phyloP scores from a whole-genome alignment of 1,139 yeast species.

The Sugiyamaella paludigena region DNA sequence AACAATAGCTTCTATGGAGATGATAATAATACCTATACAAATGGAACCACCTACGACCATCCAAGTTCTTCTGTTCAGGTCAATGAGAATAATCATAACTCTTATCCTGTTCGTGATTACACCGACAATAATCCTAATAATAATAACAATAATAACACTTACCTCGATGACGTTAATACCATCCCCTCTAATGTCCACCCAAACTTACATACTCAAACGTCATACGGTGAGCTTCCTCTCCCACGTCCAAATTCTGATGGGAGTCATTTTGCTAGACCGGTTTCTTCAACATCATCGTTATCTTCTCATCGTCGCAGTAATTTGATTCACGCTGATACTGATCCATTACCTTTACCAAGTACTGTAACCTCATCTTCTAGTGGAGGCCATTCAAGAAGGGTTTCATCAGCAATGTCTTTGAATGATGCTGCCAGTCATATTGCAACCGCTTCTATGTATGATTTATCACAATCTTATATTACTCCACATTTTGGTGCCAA shows the following conservation, averaged over 20 bases:
- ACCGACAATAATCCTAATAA: neutral
- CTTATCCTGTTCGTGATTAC: neutral
- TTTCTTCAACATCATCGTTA: conserved; percentile 1
- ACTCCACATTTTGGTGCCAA: conserved; percentile 35
- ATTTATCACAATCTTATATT: conserved; percentile 34
- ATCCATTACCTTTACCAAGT: conserved; percentile 3
- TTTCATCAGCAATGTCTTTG: conserved; percentile 22
- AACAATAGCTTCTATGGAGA: too few relatives aligned
- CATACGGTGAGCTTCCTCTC: neutral
- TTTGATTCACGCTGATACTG: neutral
- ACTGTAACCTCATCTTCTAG: neutral
- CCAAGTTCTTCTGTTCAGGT: too few relatives aligned
- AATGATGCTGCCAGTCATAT: conserved; percentile 27
- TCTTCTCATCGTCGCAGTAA: neutral
- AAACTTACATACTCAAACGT: neutral
- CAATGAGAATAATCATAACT: neutral
- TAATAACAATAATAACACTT: neutral
- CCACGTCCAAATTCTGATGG: conserved; percentile 1
- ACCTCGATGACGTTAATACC: neutral
- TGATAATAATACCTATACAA: too few relatives aligned
- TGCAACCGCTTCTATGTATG: conserved; percentile 33
- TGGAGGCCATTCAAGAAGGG: neutral
- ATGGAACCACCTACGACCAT: too few relatives aligned
- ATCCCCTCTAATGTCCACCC: neutral
- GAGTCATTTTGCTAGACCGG: conserved; percentile 5